A percentile compares a stretch with the other conserved stretches of the same genome.
Evolutionary conservation across 2,329 filamentous ascomycete species (phyloP).

Genomic region (Raffaelea arxii): DNA sequence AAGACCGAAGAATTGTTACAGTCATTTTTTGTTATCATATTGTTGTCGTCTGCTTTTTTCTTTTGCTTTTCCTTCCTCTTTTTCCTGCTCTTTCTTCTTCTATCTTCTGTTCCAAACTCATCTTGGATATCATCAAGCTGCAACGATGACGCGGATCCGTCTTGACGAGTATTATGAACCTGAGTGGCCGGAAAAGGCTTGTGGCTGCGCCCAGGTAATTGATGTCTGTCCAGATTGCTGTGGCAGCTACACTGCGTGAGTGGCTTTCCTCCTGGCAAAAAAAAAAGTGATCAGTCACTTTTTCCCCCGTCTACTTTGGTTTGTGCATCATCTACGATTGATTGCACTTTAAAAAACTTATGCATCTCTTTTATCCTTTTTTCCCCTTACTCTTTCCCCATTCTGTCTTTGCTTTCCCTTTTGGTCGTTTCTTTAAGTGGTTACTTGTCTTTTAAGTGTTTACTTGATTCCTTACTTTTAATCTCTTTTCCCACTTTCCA

Average conservation of each 20-base stretch:
- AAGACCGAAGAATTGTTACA: no score
- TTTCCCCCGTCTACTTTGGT: no score
- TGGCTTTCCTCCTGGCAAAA: no score
- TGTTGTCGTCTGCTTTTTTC: neutral
- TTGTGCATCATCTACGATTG: no score
- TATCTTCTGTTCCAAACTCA: neutral
- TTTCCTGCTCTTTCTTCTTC: neutral
- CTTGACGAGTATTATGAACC: slow-evolving; percentile 11
- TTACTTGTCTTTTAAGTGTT: neutral
- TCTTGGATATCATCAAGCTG: neutral
- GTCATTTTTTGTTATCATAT: neutral
- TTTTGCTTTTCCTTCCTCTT: neutral
- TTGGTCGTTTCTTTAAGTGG: neutral
- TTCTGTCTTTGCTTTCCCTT: neutral
- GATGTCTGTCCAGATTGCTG: slow-evolving; percentile 10
- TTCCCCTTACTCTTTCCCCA: neutral
- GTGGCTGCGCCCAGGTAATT: slow-evolving; percentile 11
- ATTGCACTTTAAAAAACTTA: no score
- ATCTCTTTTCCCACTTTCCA: neutral
- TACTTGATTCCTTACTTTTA: neutral
- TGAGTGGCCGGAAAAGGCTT: slow-evolving; percentile 10
- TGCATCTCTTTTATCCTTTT: no score
- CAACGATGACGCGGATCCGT: slow-evolving; percentile 2
- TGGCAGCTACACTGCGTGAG: slow-evolving; percentile 12
- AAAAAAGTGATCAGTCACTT: no score